Evolutionary conservation across 768 basidiomycete species (phyloP).

Genomic region (Tulasnella sp.): DNA sequence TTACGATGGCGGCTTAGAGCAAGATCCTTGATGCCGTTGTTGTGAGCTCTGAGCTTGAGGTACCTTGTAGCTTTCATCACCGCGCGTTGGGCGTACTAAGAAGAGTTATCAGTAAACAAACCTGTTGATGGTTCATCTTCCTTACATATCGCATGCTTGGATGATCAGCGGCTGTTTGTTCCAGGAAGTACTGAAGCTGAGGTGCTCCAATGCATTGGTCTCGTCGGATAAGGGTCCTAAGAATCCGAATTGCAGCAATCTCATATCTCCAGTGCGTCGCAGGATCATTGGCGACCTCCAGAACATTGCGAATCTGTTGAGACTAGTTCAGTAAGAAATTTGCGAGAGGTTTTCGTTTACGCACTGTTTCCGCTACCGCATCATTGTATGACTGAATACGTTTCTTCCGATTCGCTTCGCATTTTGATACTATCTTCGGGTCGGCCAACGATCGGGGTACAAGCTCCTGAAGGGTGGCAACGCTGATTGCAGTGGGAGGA

Average conservation of each 20-base stretch:
- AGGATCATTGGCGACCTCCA: slow-evolving; percentile 45
- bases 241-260: slow-evolving; percentile 52
- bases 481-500: background rate
- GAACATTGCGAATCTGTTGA: slow-evolving; percentile 31
- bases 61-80: slow-evolving; percentile 64
- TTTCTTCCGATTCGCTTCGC: background rate
- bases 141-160: slow-evolving; percentile 37
- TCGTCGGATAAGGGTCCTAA: slow-evolving; percentile 54
- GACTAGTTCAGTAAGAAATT: too few relatives aligned
- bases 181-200: slow-evolving; percentile 45
- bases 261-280: slow-evolving; percentile 70
- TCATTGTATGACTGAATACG: background rate
- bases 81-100: slow-evolving; percentile 56
- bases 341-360: slow-evolving; percentile 18
- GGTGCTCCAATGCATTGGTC: slow-evolving; percentile 40
- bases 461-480: background rate
- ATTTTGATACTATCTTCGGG: background rate
- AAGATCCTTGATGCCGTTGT: slow-evolving; percentile 41
- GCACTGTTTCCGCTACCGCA: slow-evolving; percentile 25
- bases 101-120: background rate
- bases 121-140: background rate
- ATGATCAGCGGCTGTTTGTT: slow-evolving; percentile 48
- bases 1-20: slow-evolving; percentile 50
- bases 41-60: slow-evolving; percentile 69
- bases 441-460: background rate